phyloP scores from a whole-genome alignment of 805 yeast genomes.

The Yamadazyma ubonensis region DNA sequence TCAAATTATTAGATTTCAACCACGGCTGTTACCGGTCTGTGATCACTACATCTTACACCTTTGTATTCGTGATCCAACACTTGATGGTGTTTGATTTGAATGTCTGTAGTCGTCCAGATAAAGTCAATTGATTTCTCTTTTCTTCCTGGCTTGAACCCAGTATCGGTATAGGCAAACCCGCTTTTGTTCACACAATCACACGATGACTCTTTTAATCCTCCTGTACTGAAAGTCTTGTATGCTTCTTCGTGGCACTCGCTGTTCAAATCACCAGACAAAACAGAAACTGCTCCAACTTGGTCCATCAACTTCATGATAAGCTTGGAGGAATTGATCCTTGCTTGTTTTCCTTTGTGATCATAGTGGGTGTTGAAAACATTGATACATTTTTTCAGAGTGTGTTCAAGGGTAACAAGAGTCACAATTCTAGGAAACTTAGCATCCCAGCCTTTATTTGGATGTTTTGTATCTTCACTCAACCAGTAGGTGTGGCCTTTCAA shows the following conservation, averaged over 20 bases:
- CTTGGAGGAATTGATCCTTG: slow-evolving; percentile 31
- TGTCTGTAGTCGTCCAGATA: slow-evolving; percentile 34
- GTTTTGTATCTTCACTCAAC: slow-evolving; percentile 27
- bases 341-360: slow-evolving; percentile 35
- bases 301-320: slow-evolving; percentile 29
- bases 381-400: slow-evolving; percentile 21
- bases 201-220: slow-evolving; percentile 18
- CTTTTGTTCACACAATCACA: slow-evolving; percentile 31
- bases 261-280: slow-evolving; percentile 39
- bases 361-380: slow-evolving; percentile 41
- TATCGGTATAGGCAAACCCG: slow-evolving; percentile 43
- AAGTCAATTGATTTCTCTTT: slow-evolving; percentile 38
- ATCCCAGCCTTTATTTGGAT: slow-evolving; percentile 45
- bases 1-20: slow-evolving; percentile 7
- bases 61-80: slow-evolving; percentile 29
- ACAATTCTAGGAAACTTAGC: slow-evolving; percentile 43
- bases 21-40: slow-evolving; percentile 32
- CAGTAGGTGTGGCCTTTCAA: slow-evolving; percentile 23
- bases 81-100: slow-evolving; percentile 15
- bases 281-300: slow-evolving; percentile 23
- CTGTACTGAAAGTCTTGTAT: slow-evolving; percentile 30
- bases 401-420: slow-evolving; percentile 30
- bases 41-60: slow-evolving; percentile 35
- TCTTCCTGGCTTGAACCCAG: slow-evolving; percentile 34
- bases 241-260: slow-evolving; percentile 36